Evolutionary conservation across 345 rosid species (phyloP).

Genomic region (Durio zibethinus): DNA sequence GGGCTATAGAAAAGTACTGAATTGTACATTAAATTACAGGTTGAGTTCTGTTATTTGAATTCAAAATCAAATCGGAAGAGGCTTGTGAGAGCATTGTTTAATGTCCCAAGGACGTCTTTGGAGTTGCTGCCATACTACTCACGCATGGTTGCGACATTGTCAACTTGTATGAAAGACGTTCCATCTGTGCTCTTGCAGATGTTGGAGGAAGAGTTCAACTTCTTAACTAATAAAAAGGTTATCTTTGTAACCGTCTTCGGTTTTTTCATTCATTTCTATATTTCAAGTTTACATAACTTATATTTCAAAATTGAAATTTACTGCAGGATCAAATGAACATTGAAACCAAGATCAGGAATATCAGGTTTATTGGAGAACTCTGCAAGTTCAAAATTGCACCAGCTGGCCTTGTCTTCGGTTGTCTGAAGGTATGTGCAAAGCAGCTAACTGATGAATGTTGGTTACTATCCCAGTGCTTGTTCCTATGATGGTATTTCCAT

Average conservation of each 20-base stretch:
- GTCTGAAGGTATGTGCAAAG: conserved; percentile 72
- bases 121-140: conserved; percentile 96
- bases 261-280: conserved; percentile 15
- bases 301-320: conserved; percentile 19
- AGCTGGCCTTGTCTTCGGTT: conserved; percentile 78
- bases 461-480: background rate
- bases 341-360: conserved; percentile 94
- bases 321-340: conserved; percentile 99
- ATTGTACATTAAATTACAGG: conserved; percentile 46
- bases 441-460: background rate
- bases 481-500: background rate
- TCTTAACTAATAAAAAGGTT: conserved; percentile 92
- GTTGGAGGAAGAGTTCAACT: conserved; percentile 98
- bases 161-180: conserved; percentile 96
- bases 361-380: conserved; percentile 95
- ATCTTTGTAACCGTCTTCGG: background rate
- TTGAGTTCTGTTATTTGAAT: conserved; percentile 94
- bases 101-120: conserved; percentile 94
- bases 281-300: background rate
- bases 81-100: conserved; percentile 90
- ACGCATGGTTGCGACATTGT: conserved; percentile 90
- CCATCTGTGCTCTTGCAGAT: conserved; percentile 82
- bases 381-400: conserved; percentile 92
- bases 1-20: background rate
- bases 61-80: conserved; percentile 92